A percentile compares a stretch with the other conserved stretches of the same genome.
Conservation (phyloP, 306 rosid species). For the Fagus sylvatica region DNA sequence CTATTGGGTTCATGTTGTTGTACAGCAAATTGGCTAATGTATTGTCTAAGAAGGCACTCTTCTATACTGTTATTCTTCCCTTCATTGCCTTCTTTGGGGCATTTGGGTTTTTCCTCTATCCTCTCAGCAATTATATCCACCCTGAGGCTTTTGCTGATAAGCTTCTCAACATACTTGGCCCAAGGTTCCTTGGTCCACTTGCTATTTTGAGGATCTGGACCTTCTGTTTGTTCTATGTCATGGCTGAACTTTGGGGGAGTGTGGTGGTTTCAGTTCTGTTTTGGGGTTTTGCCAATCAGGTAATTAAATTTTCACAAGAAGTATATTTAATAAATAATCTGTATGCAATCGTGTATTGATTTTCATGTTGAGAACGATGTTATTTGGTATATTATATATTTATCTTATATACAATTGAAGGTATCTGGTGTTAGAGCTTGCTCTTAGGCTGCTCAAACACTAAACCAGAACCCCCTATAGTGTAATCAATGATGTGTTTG, state of each 20-base stretch:
- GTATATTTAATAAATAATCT: neutral
- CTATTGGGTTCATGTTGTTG: conserved; percentile 84
- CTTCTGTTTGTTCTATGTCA: conserved; percentile 94
- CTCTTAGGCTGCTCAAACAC: neutral
- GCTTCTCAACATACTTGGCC: conserved; percentile 78
- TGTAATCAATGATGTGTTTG: no score
- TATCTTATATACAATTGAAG: neutral
- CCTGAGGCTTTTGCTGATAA: conserved; percentile 82
- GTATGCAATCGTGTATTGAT: neutral
- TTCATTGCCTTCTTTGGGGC: conserved; percentile 94
- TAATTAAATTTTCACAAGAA: conserved; percentile 26
- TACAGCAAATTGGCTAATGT: conserved; percentile 78
- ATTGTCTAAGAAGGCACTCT: conserved; percentile 87
- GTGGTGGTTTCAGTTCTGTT: conserved; percentile 91
- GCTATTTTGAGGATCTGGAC: conserved; percentile 96
- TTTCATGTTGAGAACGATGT: neutral
- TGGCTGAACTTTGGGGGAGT: conserved; percentile 99
- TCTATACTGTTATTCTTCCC: conserved; percentile 77
- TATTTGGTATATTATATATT: neutral
- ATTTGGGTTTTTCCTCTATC: conserved; percentile 82
- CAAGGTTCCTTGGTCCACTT: conserved; percentile 87
- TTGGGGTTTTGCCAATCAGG: conserved; percentile 99
- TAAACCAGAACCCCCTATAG: neutral
- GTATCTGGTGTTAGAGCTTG: neutral
- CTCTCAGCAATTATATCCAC: conserved; percentile 76